Base-by-base conservation (phyloP, 768 basidiomycete species). In the Sporobolomyces roseus region DNA sequence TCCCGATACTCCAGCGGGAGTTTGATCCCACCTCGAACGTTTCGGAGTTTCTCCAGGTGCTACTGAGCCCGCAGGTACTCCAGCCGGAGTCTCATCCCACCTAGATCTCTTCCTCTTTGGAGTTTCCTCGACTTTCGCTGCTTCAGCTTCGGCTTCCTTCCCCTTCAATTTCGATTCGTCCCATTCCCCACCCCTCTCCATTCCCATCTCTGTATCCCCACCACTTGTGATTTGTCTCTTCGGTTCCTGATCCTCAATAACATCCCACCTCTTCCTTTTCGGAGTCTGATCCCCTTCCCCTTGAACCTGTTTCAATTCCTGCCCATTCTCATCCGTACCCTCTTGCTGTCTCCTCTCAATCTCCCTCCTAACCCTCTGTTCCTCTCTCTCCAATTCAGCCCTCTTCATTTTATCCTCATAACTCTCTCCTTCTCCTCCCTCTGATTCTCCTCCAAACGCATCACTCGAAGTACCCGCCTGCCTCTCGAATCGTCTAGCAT, bases 381-480 rank as follows among this genome's bases (percentile, higher is more conserved):
- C 96, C 80, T 98, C 96, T 80, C 90, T 88, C 83, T 98, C 93
- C 79, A 99, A 80, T 77, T 87, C 85, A 68, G 88, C 83, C 74
- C 93, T 76, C 77, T 92, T 84, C 96, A 98, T 99, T 17, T 92
- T 90, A 77, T 97, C 94, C 77, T 90, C 93, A 79, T 98, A 99
- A 4, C 61, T 52, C 66, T 85, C 85, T 4, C 76, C 82, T 43
- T 56, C 52, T 14, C 33, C 54, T 38, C 86, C 83, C 66, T 84
- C 81, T 74, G 86, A 90, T 91, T 89, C 13, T 84, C 85, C 10
- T 61, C 90, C 89, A 52, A 75, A 74, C 2, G 75, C 74, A 36
- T 77, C 76, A n/a, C 56, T 33, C n/a, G 70, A 68, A 29, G 63
- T 89, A 68, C 88, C 85, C 33, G 87, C 88, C 66, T 87, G 85